Base-by-base conservation (phyloP, 2,329 filamentous ascomycete species). In the Colletotrichum phormii region DNA sequence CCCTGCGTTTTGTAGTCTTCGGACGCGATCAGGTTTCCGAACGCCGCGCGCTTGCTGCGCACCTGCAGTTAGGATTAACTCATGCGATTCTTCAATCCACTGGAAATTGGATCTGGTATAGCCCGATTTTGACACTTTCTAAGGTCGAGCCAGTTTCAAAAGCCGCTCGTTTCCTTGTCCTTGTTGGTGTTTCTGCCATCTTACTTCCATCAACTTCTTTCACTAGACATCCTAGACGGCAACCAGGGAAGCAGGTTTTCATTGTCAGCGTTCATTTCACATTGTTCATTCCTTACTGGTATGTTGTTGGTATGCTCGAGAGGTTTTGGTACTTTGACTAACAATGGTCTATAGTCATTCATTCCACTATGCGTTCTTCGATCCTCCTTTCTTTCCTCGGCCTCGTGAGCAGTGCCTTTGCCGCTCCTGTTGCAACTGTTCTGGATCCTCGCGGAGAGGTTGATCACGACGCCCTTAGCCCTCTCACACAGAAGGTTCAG, bases 391-490 rank as follows among this genome's bases (percentile, higher is more conserved):
- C 69, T 13, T 7, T 64, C n/a, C 26, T 69, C 4, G 11, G 51
- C 33, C 33, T 68, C 7, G 9, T 55, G 33, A 15, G 59, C 15
- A 31, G 24, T 26, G 59, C 22, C 13, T 26, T 59, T 7, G 35
- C 29, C 9, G 65, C 59, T 6, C 69, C 65, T 1, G 11, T 46
- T 8, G 42, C 31, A n/a, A 46, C 5, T 6, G 8, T 37, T 5
- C 8, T 69, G 6, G 46, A 49, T 4, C 42, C 42, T 3, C 69
- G 65, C 8, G 54, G 6, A 5, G 33, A 9, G 18, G 65, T 72
- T 2, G n/a, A 24, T 1, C 69, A 72, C 26, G 65, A 59, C 5
- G 18, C 53, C 1, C 65, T 72, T 22, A 72, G 31, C 6, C 69
- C 69, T 3, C 29, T 13, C 11, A 5, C 59, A 0, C 18, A 64